Base-by-base conservation (phyloP, 768 basidiomycete genomes). In the Tulasnella sp. region DNA sequence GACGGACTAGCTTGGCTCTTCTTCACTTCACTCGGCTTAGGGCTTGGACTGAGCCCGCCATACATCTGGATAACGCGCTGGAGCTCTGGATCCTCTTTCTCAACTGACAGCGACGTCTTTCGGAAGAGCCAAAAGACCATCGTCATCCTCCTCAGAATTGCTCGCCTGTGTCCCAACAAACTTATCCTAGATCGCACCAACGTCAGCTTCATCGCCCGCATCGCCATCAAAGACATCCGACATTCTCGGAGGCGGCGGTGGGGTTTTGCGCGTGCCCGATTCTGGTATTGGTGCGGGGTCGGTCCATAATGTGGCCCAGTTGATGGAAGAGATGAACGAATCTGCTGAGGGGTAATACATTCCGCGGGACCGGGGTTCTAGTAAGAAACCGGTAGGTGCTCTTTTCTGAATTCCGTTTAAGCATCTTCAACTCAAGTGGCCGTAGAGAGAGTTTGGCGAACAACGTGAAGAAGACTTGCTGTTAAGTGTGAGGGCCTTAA, bases 271-370 rank as follows among this genome's bases (percentile, higher is more conserved):
- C 9, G 90, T 83, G 6, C 91, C 91, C 17, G 87, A 82, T 81
- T 88, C 87, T 15, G 91, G 83, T 0, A 82, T 82, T 29, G 92
- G 92, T 5, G 86, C 85, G 7, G 87, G 84, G n/a, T 85, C 85
- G 0, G 85, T 88, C 92, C 92, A 93, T 3, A 93, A 84, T 0
- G 83, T 85, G 12, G 85, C 83, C 92, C 92, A 93, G 71, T 86
- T 83, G 73, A 91, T 84, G 22, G 83, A 78, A 22, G 83, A 82
- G 76, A 93, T 89, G 81, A 92, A 93, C 0, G 87, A 67, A 93
- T 85, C 12, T 86, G 86, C 67, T 82, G 79, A 83, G 84, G 85
- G 75, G 83, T 85, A 79, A 82, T 83, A 14, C 91, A 87, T 42
- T 88, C 84, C 15, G 81, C 76, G 1, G 91, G 91, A 70, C 92